Conservation (phyloP, 371 early-diverging fungal genomes). For the Actinomucor elegans region DNA sequence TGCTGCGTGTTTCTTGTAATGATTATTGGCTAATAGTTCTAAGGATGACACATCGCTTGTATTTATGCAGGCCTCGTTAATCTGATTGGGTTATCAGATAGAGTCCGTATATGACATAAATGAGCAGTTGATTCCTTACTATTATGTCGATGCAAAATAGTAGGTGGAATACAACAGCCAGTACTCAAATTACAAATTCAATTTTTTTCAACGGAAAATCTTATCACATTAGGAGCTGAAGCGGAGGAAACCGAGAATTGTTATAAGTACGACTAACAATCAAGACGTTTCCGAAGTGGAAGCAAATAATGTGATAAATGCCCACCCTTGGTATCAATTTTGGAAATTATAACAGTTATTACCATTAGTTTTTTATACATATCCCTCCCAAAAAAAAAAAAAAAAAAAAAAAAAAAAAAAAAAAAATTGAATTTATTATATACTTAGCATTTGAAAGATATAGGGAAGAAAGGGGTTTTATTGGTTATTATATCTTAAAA, state of each 20-base stretch:
- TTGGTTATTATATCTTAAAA: slow-evolving; percentile 3
- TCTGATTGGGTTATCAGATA: too few relatives aligned
- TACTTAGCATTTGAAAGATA: slow-evolving; percentile 2
- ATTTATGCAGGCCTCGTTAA: too few relatives aligned
- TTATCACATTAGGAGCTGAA: not conserved
- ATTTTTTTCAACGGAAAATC: slow-evolving; percentile 2
- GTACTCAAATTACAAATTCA: slow-evolving; percentile 1
- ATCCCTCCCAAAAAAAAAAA: not conserved
- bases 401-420: too few relatives aligned
- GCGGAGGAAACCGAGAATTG: slow-evolving; percentile 1
- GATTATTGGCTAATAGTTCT: too few relatives aligned
- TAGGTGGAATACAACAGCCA: too few relatives aligned
- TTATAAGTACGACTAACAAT: not conserved
- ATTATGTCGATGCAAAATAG: too few relatives aligned
- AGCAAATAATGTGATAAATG: slow-evolving; percentile 4
- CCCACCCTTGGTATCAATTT: slow-evolving; percentile 7
- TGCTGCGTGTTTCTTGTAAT: too few relatives aligned
- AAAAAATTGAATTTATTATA: slow-evolving; percentile 1
- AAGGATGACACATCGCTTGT: too few relatives aligned
- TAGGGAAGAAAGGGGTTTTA: slow-evolving; percentile 5
- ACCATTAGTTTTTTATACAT: too few relatives aligned
- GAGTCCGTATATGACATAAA: too few relatives aligned
- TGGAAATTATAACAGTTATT: too few relatives aligned
- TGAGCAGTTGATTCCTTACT: too few relatives aligned
- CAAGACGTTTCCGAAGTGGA: not conserved